A percentile compares a stretch with the other conserved stretches of the same genome.
These are phyloP conservation scores for Raphanus hybrid DNA, from an alignment of 441 rosid species.

Conservation along the genomic window DNA sequence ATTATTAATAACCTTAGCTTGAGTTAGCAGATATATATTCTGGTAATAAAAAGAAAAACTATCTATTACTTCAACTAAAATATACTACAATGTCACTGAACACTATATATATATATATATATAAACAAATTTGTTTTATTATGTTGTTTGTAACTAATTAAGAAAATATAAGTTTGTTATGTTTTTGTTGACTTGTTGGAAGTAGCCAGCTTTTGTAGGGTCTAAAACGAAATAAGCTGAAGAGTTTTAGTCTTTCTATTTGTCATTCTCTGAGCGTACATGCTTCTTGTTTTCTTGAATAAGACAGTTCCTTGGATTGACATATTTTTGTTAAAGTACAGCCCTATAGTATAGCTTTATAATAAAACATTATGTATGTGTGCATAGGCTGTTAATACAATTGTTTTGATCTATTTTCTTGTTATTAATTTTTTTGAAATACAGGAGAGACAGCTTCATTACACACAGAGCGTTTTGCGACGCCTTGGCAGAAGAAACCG, in stretches of 20 bases:
- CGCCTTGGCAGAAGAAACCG: too few relatives aligned
- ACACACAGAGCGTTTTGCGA: too few relatives aligned
- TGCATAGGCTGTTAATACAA: not conserved
- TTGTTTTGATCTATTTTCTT: not conserved
- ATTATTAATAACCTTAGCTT: too few relatives aligned
- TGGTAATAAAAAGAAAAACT: too few relatives aligned
- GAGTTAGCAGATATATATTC: too few relatives aligned
- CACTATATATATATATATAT: not conserved
- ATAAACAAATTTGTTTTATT: not conserved
- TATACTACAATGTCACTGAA: too few relatives aligned
- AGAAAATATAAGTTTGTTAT: not conserved
- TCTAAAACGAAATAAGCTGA: conserved; percentile 10
- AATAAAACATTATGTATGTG: not conserved
- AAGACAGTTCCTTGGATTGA: conserved; percentile 26
- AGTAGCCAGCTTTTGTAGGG: conserved; percentile 30
- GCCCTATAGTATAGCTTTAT: not conserved
- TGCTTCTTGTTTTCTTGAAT: conserved; percentile 25
- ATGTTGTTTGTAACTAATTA: conserved; percentile 5
- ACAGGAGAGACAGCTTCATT: too few relatives aligned
- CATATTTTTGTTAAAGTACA: conserved; percentile 18
- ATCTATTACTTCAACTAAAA: too few relatives aligned
- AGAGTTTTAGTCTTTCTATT: not conserved
- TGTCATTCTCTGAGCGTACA: conserved; percentile 26
- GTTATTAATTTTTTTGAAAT: too few relatives aligned
- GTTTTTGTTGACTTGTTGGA: conserved; percentile 25